Evolutionary conservation across 495 filamentous ascomycete species (phyloP).

Genomic region (Articulospora tetracladia): DNA sequence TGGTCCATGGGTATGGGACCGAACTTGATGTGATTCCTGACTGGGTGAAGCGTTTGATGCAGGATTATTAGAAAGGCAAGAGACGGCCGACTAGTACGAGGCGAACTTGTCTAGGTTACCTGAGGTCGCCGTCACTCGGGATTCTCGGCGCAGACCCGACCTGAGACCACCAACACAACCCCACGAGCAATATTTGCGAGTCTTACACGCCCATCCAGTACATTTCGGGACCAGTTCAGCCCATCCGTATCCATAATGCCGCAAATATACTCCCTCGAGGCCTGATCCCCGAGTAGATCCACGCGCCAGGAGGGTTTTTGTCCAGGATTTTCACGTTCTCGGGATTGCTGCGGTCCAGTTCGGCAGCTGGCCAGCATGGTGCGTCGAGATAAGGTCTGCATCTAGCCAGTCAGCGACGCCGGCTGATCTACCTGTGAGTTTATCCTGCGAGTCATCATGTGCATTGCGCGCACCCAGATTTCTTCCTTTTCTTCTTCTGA

Average conservation of each 20-base stretch:
- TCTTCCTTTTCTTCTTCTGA: not conserved
- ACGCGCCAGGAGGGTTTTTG: not conserved
- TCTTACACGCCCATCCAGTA: not conserved
- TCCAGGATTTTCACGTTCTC: not conserved
- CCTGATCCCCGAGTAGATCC: not conserved
- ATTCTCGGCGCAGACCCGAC: not conserved
- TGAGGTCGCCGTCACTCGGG: not conserved
- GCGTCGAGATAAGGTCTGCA: not conserved
- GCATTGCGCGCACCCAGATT: not conserved
- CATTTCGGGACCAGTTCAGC: not conserved
- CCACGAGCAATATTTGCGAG: not conserved
- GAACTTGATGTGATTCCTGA: no score
- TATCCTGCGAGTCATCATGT: not conserved
- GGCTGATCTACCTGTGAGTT: not conserved
- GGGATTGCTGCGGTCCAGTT: not conserved
- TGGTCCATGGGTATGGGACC: not conserved
- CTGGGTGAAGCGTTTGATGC: no score
- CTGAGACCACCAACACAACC: not conserved
- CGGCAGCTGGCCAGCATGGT: not conserved
- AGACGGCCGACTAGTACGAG: not conserved
- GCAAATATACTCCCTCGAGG: not conserved
- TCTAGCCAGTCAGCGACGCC: not conserved
- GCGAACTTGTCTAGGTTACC: not conserved
- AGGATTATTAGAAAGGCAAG: no score
- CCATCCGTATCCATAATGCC: not conserved